These are phyloP conservation scores for Dillenia turbinata DNA, from an alignment of 164 flowering plant species.

Conservation along the genomic window DNA sequence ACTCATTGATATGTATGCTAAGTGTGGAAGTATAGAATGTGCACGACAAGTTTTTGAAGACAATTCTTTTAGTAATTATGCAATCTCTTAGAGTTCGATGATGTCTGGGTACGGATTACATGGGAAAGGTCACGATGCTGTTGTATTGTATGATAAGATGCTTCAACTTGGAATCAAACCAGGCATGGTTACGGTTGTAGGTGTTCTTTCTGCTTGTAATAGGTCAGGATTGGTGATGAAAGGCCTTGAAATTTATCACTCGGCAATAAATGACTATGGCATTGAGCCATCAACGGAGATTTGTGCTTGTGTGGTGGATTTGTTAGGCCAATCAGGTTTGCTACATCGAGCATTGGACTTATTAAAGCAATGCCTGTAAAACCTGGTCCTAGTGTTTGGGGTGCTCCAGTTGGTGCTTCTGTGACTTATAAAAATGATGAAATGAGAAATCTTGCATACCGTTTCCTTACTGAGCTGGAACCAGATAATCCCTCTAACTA, in stretches of 20 bases:
- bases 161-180: conserved; percentile 40
- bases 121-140: conserved; percentile 58
- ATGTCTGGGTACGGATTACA: conserved; percentile 61
- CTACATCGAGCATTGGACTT: conserved; percentile 50
- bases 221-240: conserved; percentile 48
- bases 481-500: conserved; percentile 70
- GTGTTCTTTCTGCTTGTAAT: conserved; percentile 70
- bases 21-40: conserved; percentile 52
- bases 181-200: conserved; percentile 47
- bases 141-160: conserved; percentile 47
- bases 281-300: conserved; percentile 55
- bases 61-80: conserved; percentile 36
- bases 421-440: conserved; percentile 42
- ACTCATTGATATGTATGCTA: conserved; percentile 60
- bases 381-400: conserved; percentile 74
- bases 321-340: conserved; percentile 61
- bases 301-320: conserved; percentile 65
- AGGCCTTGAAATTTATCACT: conserved; percentile 45
- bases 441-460: conserved; percentile 52
- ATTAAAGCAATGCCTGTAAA: conserved; percentile 51
- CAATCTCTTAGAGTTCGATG: conserved; percentile 69
- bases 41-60: conserved; percentile 49
- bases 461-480: conserved; percentile 47
- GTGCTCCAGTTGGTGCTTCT: conserved; percentile 54
- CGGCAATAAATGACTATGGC: conserved; percentile 20